A percentile compares a stretch with the other conserved stretches of the same genome.
Conservation (phyloP, 1,284 basidiomycete species). For the Leucoagaricus sp. region DNA sequence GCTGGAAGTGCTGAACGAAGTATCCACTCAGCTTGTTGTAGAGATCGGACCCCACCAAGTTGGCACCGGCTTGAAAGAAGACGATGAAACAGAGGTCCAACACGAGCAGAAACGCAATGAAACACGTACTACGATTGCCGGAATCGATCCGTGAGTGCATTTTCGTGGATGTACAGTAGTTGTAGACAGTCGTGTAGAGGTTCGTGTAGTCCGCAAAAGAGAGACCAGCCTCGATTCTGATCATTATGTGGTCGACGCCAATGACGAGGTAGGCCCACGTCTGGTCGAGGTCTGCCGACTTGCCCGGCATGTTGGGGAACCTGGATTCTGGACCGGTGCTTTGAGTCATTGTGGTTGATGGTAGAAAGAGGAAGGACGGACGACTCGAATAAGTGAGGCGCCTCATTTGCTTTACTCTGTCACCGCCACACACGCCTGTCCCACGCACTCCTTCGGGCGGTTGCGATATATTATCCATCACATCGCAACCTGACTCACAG, state of each 20-base stretch:
- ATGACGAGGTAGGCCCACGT: constrained; percentile 90
- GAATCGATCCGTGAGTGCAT: constrained; percentile 66
- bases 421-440: constrained; percentile 27
- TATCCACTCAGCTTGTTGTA: constrained; percentile 90
- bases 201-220: constrained; percentile 93
- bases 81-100: background rate
- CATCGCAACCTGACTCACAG: background rate
- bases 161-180: constrained; percentile 93
- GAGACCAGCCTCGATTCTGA: constrained; percentile 83
- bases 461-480: background rate
- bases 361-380: constrained; percentile 17
- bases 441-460: constrained; percentile 22
- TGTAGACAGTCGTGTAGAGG: constrained; percentile 93
- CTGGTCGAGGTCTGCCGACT: constrained; percentile 74
- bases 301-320: constrained; percentile 57
- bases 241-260: constrained; percentile 95
- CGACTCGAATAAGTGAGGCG: constrained; percentile 24
- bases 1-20: constrained; percentile 81
- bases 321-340: constrained; percentile 23
- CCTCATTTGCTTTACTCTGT: constrained; percentile 22
- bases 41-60: constrained; percentile 93
- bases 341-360: constrained; percentile 25
- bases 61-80: constrained; percentile 73
- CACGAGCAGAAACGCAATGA: background rate
- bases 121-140: constrained; percentile 59